These are phyloP conservation scores for Gillenia trifoliata DNA, from an alignment of 306 rosid species.

Conservation along the genomic window DNA sequence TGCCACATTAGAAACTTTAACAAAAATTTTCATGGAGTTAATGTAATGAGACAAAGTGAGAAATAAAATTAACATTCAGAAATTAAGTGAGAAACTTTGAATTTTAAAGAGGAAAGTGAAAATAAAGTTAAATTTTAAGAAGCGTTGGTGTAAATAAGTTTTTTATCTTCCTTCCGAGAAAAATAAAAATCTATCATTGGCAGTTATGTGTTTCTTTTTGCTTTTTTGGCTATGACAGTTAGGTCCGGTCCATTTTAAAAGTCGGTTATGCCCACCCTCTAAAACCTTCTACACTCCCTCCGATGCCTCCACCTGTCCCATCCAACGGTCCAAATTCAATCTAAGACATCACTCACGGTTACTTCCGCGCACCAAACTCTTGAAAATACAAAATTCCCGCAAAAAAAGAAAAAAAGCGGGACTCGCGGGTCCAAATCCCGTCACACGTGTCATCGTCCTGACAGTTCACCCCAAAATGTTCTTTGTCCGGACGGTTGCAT, in stretches of 20 bases:
- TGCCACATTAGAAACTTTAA: too few species aligned
- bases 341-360: not conserved
- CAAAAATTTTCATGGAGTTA: too few species aligned
- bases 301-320: not conserved
- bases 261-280: not conserved
- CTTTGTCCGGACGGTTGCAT: not conserved
- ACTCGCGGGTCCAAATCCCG: not conserved
- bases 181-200: too few species aligned
- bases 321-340: not conserved
- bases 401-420: not conserved
- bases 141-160: too few species aligned
- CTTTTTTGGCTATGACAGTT: not conserved
- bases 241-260: not conserved
- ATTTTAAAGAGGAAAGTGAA: too few species aligned
- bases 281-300: not conserved
- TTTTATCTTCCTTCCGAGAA: too few species aligned
- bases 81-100: too few species aligned
- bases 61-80: too few species aligned
- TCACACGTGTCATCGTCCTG: conserved; percentile 30
- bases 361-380: not conserved
- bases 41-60: too few species aligned
- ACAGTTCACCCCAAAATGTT: conserved; percentile 29
- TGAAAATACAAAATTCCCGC: not conserved
- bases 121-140: too few species aligned
- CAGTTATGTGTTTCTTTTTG: not conserved